A percentile compares a stretch with the other conserved stretches of the same genome.
Evolutionary conservation across 805 yeast species (phyloP).

Genomic region (Lipomyces yamanashiensis): DNA sequence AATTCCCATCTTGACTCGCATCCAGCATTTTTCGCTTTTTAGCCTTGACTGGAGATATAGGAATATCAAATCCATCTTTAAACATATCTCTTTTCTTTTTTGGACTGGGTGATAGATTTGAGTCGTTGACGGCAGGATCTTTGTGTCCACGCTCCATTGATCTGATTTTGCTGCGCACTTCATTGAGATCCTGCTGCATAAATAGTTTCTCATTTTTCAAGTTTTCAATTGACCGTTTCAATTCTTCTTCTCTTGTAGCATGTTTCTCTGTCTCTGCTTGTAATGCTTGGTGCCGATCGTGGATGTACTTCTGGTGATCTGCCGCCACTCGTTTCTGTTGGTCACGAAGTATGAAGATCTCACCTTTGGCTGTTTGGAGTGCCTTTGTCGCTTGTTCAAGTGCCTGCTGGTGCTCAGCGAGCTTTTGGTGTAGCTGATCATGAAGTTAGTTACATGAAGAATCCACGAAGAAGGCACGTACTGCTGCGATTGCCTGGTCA

Average conservation of each 20-base stretch:
- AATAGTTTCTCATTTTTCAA: conserved; percentile 63
- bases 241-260: conserved; percentile 47
- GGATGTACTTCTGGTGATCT: conserved; percentile 41
- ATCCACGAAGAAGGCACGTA: neutral
- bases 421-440: conserved; percentile 9
- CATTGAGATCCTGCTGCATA: conserved; percentile 54
- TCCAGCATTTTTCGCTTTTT: neutral
- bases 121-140: neutral
- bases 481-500: no score
- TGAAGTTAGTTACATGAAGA: neutral
- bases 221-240: conserved; percentile 51
- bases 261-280: conserved; percentile 40
- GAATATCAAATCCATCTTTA: conserved; percentile 44
- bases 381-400: conserved; percentile 43
- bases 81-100: conserved; percentile 31
- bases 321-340: conserved; percentile 53
- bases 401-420: conserved; percentile 24
- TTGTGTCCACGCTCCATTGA: conserved; percentile 22
- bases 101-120: conserved; percentile 20
- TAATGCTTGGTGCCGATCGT: conserved; percentile 38
- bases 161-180: conserved; percentile 35
- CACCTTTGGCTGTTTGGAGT: conserved; percentile 70
- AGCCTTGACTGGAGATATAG: conserved; percentile 25
- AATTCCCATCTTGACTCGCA: neutral
- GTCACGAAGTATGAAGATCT: conserved; percentile 74